Evolutionary conservation across 106 monocot species (phyloP).

Genomic region (Acanthochlamys bracteata): DNA sequence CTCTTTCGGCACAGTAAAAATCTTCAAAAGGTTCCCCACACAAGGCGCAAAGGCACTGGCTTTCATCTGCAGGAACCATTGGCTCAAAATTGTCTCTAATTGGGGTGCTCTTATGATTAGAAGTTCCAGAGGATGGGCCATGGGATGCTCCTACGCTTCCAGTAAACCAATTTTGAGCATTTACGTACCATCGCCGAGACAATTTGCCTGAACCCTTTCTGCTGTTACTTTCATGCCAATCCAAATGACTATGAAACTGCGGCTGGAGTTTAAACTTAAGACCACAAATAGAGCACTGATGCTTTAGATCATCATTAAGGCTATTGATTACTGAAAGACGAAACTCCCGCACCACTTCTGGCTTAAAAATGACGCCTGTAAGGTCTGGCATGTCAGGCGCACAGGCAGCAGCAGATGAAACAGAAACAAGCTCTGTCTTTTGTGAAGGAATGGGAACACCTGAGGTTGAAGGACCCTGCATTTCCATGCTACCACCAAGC

Average conservation of each 20-base stretch:
- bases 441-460: background rate
- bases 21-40: conserved; percentile 96
- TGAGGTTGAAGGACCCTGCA: conserved; percentile 5
- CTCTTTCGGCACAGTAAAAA: conserved; percentile 46
- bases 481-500: conserved; percentile 2
- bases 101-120: conserved; percentile 8
- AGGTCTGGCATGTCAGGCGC: conserved; percentile 9
- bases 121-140: background rate
- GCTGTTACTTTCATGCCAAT: conserved; percentile 41
- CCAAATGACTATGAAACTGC: conserved; percentile 40
- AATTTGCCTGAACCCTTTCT: conserved; percentile 11
- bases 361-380: conserved; percentile 59
- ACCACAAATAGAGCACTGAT: conserved; percentile 65
- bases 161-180: conserved; percentile 25
- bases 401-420: background rate
- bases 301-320: conserved; percentile 51
- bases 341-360: conserved; percentile 53
- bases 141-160: conserved; percentile 3
- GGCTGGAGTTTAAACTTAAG: conserved; percentile 40
- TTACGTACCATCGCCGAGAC: conserved; percentile 53
- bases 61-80: conserved; percentile 93
- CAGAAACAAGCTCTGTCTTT: background rate
- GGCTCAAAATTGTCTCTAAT: conserved; percentile 26
- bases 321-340: conserved; percentile 49
- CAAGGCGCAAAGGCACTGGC: conserved; percentile 65